Conservation (phyloP, 352 stramenopile species). For the Peronosclerospora sorghi region DNA sequence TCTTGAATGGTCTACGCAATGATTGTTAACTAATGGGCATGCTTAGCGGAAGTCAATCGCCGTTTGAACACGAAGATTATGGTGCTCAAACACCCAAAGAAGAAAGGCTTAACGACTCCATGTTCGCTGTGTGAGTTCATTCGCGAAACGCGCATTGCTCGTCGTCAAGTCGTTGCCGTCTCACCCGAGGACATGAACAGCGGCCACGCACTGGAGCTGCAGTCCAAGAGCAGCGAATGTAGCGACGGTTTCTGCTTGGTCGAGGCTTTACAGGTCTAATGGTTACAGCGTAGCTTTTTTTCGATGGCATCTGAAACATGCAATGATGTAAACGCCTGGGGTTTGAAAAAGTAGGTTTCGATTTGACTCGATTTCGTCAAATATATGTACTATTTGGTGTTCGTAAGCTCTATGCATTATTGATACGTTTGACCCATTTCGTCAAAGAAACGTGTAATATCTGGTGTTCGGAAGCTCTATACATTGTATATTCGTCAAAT, state of each 20-base stretch:
- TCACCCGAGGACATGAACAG: conserved; percentile 16
- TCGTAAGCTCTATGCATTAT: no score
- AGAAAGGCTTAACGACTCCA: conserved; percentile 37
- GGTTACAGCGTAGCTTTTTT: no score
- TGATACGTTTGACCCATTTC: no score
- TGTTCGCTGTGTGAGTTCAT: conserved; percentile 76
- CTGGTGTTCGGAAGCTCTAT: no score
- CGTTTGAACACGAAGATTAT: conserved; percentile 76
- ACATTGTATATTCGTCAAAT: no score
- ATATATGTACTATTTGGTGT: no score
- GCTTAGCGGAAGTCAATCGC: conserved; percentile 48
- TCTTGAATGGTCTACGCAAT: background rate
- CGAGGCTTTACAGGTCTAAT: conserved; percentile 54
- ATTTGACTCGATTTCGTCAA: no score
- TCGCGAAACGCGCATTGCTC: conserved; percentile 48
- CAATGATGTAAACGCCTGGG: background rate
- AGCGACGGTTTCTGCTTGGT: conserved; percentile 72
- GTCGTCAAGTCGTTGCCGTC: conserved; percentile 9
- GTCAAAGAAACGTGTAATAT: no score
- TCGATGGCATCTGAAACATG: background rate
- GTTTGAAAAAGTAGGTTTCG: no score
- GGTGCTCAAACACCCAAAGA: conserved; percentile 55
- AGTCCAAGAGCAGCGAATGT: conserved; percentile 70
- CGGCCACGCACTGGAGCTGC: conserved; percentile 27
- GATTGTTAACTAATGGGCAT: conserved; percentile 5